phyloP scores from a whole-genome alignment of 2,329 filamentous ascomycete genomes.

The Cucurbitaria berberidis region DNA sequence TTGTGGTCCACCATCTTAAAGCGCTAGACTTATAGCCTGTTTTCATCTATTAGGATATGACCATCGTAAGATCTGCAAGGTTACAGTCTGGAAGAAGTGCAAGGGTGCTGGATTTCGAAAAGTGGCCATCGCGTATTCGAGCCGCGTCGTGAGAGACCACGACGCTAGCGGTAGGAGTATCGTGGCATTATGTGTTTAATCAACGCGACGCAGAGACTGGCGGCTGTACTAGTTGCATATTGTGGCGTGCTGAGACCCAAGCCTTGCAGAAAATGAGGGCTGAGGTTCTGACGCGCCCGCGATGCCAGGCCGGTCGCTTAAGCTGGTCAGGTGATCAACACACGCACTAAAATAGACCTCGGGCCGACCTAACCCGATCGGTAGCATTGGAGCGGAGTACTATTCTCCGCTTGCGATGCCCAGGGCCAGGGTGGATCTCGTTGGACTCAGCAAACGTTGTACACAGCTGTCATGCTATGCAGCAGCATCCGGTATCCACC shows the following conservation, averaged over 20 bases:
- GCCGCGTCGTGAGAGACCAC: not conserved
- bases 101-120: not conserved
- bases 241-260: slow-evolving; percentile 16
- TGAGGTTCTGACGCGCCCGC: slow-evolving; percentile 5
- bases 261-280: not conserved
- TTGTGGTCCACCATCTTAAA: slow-evolving; percentile 13
- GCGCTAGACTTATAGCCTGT: slow-evolving; percentile 10
- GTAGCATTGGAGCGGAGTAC: not conserved
- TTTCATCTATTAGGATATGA: slow-evolving; percentile 1
- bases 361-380: not conserved
- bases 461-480: not conserved
- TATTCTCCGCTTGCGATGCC: not conserved
- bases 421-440: not conserved
- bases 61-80: not conserved
- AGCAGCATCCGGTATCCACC: not conserved
- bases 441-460: not conserved
- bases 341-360: not conserved
- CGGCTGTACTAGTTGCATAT: slow-evolving; percentile 13
- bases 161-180: slow-evolving; percentile 3
- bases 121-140: not conserved
- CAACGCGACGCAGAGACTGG: not conserved
- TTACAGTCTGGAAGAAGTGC: not conserved
- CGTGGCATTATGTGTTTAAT: slow-evolving; percentile 3
- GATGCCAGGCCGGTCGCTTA: not conserved
- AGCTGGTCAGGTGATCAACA: not conserved